Evolutionary conservation across 345 rosid species (phyloP).

Genomic region (Camelina laxa): DNA sequence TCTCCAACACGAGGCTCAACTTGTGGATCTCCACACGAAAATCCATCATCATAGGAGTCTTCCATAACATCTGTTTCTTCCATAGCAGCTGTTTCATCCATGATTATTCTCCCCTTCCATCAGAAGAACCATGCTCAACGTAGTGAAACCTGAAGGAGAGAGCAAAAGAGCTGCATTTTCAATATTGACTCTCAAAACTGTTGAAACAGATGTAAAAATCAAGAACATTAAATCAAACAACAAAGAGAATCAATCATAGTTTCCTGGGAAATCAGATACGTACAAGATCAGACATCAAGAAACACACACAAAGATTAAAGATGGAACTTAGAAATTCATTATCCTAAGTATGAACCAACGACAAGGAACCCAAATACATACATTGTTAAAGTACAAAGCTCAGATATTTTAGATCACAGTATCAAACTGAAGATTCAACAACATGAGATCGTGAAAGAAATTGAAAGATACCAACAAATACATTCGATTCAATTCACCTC

Average conservation of each 20-base stretch:
- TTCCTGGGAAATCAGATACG: constrained; percentile 7
- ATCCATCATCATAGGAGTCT: constrained; percentile 51
- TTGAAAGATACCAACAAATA: not conserved
- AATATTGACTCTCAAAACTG: constrained; percentile 6
- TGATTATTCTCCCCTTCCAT: constrained; percentile 45
- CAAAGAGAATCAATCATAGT: constrained; percentile 20
- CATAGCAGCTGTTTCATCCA: too few relatives aligned
- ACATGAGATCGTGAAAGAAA: constrained; percentile 8
- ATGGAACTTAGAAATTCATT: not conserved
- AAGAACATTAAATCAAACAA: constrained; percentile 20
- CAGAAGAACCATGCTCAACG: constrained; percentile 58
- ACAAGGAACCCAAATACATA: constrained; percentile 22
- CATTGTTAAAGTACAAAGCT: constrained; percentile 36
- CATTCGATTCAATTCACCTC: constrained; percentile 20
- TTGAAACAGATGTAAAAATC: not conserved
- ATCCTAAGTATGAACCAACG: too few relatives aligned
- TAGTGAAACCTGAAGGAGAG: not conserved
- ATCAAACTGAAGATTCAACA: constrained; percentile 22
- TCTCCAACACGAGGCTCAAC: constrained; percentile 67
- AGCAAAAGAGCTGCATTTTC: constrained; percentile 15
- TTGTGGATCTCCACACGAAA: constrained; percentile 56
- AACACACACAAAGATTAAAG: not conserved
- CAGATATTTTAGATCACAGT: constrained; percentile 25
- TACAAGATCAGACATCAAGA: constrained; percentile 31
- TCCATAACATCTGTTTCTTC: constrained; percentile 45